Evolutionary conservation across 441 rosid genomes (phyloP), one percentile per base, ranked within the genome.

Genomic region (Sinapis alba): DNA sequence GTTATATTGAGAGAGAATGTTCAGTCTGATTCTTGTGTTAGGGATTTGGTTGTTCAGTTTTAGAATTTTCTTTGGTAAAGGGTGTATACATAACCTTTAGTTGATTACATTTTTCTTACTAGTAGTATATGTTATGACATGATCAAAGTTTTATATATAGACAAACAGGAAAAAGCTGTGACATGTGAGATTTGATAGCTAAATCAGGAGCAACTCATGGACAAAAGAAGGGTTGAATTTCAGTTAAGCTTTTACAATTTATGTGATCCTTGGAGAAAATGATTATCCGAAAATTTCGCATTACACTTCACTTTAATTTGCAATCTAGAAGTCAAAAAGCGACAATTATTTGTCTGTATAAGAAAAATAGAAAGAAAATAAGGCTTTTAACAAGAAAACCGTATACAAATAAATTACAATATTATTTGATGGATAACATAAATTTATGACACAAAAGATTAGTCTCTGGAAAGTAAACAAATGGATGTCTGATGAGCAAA

Each of bases 171-270:
- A 54, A 64, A 64, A 21, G 19, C 23, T 1, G 30, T 20, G 61
- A 66, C 68, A 51, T 60, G 78, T 73, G 65, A 27, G 59, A 65
- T 38, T 62, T 76, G 59, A 69, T 23, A 24, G 75, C 28, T 56
- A 69, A 56, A 76, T 30, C 54, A 76, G 71, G 71, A 76, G 79
- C 43, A 69, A 56, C 71, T 68, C 23, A 38, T 62, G 74, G 79
- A 38, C 69, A 38, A 62, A 41, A 41, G 66, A 69, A 54, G 34
- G 19, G 51, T 57, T 27, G 19, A 24, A 6, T 41, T 36, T 65
- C 62, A 11, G 61, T 67, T 28, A 20, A 45, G 28, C 18, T 20
- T 68, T 7, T 27, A n/a, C 54, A 20, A 20, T 56, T n/a, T 56
- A 27, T 73, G 4, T 26, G 63, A 38, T 62, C 70, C 51, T 68